Percentiles rank a stretch among this genome's conserved stretches.
Evolutionary conservation across 192 early-diverging fungal species (phyloP).

Genomic region (Coemansia sp.): DNA sequence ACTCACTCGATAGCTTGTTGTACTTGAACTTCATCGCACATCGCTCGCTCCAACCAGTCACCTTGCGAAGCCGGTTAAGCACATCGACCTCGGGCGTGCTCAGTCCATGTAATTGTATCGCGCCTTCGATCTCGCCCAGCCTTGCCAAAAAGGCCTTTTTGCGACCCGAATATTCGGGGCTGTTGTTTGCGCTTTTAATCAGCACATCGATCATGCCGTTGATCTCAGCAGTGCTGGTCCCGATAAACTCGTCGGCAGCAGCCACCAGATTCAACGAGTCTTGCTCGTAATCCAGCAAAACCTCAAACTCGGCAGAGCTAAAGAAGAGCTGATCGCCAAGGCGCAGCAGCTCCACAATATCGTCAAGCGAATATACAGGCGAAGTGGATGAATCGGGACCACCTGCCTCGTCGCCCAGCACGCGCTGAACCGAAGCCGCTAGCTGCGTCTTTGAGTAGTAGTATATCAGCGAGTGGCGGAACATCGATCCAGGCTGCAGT

Average conservation of each 20-base stretch:
- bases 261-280: constrained; percentile 17
- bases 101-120: constrained; percentile 16
- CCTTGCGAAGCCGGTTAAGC: neutral
- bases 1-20: constrained; percentile 9
- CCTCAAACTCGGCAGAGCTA: constrained; percentile 44
- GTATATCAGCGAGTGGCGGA: constrained; percentile 19
- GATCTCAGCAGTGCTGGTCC: neutral
- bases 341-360: constrained; percentile 28
- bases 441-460: constrained; percentile 19
- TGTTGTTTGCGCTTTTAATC: neutral
- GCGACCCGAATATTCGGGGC: neutral
- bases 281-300: constrained; percentile 37
- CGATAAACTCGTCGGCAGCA: neutral
- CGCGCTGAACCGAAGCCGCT: constrained; percentile 17
- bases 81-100: neutral
- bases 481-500: constrained; percentile 9
- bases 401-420: constrained; percentile 13
- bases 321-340: constrained; percentile 48
- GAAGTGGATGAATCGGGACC: neutral
- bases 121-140: neutral
- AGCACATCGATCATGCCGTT: neutral
- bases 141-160: neutral
- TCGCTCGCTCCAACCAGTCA: neutral
- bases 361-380: constrained; percentile 15
- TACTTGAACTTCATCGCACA: neutral